Conservation (phyloP, 306 rosid species). For the Cucurbita moschata region DNA sequence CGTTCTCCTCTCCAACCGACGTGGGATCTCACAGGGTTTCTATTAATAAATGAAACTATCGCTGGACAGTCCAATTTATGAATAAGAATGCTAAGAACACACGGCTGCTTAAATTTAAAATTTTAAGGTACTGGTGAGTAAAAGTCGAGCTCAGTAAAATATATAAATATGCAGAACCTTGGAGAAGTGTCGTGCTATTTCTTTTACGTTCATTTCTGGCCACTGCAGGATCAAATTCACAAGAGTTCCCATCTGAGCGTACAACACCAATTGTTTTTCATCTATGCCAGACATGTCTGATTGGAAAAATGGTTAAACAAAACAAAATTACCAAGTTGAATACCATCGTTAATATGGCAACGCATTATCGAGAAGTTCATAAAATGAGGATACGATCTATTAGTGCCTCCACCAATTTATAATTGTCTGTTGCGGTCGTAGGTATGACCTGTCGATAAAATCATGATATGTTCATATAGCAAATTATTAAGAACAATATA, state of each 20-base stretch:
- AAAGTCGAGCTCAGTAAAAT: background rate
- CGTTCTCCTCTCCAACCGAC: too few relatives aligned
- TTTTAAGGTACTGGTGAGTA: background rate
- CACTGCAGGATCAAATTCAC: slow-evolving; percentile 55
- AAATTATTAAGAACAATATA: background rate
- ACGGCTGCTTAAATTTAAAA: background rate
- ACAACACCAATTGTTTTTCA: slow-evolving; percentile 61
- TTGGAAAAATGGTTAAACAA: slow-evolving; percentile 18
- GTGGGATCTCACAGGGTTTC: background rate
- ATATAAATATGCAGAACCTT: slow-evolving; percentile 30
- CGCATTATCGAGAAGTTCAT: background rate
- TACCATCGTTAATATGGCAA: background rate
- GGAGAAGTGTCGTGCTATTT: slow-evolving; percentile 65
- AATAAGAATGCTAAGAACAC: background rate
- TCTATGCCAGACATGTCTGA: slow-evolving; percentile 60
- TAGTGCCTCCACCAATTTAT: slow-evolving; percentile 65
- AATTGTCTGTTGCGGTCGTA: slow-evolving; percentile 46
- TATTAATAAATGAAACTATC: background rate
- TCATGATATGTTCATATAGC: background rate
- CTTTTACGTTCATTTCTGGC: slow-evolving; percentile 62
- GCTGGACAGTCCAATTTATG: background rate
- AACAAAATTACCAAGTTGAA: slow-evolving; percentile 16
- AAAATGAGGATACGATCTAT: slow-evolving; percentile 68
- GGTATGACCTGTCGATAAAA: slow-evolving; percentile 46
- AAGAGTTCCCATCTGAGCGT: slow-evolving; percentile 91